A percentile compares a stretch with the other conserved stretches of the same genome.
Conservation (phyloP, 192 early-diverging fungal species). For the Coemansia asiatica region DNA sequence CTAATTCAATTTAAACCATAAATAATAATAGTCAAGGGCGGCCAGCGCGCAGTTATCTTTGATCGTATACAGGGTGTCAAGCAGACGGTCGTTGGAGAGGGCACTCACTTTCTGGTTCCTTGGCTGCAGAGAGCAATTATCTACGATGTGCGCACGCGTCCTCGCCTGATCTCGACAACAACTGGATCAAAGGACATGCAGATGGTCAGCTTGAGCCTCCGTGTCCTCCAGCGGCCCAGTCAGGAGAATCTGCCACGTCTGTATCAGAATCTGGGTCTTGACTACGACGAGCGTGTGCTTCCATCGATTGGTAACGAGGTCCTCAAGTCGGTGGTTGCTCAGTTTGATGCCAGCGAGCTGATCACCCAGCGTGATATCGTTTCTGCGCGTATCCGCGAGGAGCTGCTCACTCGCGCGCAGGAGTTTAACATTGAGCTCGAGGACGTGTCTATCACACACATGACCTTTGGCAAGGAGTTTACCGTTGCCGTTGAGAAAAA, state of each 20-base stretch:
- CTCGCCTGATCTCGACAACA: conserved; percentile 96
- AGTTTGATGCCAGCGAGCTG: conserved; percentile 96
- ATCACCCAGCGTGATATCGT: conserved; percentile 98
- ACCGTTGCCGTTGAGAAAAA: conserved; percentile 98
- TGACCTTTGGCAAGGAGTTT: conserved; percentile 99
- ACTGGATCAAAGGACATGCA: conserved; percentile 99
- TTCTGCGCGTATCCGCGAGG: conserved; percentile 88
- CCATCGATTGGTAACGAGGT: conserved; percentile 99
- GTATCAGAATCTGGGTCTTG: conserved; percentile 88
- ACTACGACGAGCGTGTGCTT: conserved; percentile 97
- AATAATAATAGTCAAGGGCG: conserved; percentile 92
- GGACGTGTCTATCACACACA: conserved; percentile 98
- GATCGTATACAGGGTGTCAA: conserved; percentile 92
- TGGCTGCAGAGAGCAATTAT: conserved; percentile 90
- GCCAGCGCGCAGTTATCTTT: conserved; percentile 95
- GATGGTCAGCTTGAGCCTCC: conserved; percentile 90
- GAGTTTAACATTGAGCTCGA: conserved; percentile 97
- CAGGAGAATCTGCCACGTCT: conserved; percentile 72
- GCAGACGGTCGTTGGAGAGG: conserved; percentile 77
- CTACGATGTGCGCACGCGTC: conserved; percentile 92
- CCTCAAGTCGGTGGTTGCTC: conserved; percentile 95
- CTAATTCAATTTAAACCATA: neutral
- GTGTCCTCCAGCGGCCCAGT: conserved; percentile 88
- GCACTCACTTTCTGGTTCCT: conserved; percentile 97
- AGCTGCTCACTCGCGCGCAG: conserved; percentile 85